These are phyloP conservation scores for Orychophragmus violaceus DNA, from an alignment of 345 rosid genomes.

Conservation along the genomic window DNA sequence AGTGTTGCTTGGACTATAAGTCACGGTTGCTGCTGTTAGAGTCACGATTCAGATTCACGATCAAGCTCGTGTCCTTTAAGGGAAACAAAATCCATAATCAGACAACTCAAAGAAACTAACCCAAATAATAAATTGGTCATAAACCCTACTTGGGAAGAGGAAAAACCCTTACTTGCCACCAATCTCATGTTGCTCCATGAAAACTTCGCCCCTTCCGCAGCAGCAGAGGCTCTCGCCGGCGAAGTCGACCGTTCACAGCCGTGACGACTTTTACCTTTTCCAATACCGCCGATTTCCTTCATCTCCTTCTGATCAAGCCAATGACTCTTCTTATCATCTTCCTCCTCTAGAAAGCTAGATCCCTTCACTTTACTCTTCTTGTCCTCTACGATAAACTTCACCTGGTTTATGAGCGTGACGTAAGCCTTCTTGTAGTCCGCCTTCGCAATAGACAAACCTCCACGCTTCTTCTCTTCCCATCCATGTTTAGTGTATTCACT, in stretches of 20 bases:
- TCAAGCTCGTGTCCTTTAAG: no score
- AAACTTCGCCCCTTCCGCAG: conserved; percentile 38
- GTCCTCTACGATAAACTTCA: conserved; percentile 49
- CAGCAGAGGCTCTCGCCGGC: conserved; percentile 11
- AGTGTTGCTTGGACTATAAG: no score
- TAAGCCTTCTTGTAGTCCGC: conserved; percentile 95
- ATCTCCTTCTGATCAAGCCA: conserved; percentile 69
- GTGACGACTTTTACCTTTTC: conserved; percentile 10
- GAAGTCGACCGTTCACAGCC: conserved; percentile 18
- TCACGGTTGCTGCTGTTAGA: no score
- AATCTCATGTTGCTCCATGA: conserved; percentile 78
- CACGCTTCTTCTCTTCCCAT: conserved; percentile 82
- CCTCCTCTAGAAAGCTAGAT: conserved; percentile 61
- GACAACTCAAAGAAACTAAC: conserved; percentile 1
- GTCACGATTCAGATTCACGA: no score
- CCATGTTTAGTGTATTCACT: conserved; percentile 86
- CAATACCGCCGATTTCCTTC: conserved; percentile 24
- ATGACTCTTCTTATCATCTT: conserved; percentile 49
- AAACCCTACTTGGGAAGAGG: conserved; percentile 2
- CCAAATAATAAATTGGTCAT: background rate
- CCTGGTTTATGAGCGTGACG: conserved; percentile 51
- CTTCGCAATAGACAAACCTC: conserved; percentile 61
- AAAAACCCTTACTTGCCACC: conserved; percentile 31
- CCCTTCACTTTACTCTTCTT: conserved; percentile 55
- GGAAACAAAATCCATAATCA: conserved; percentile 5